Evolutionary conservation across 306 rosid species (phyloP), one percentile per base, ranked within the genome.

Genomic region (Sechiopsis laciniata): DNA sequence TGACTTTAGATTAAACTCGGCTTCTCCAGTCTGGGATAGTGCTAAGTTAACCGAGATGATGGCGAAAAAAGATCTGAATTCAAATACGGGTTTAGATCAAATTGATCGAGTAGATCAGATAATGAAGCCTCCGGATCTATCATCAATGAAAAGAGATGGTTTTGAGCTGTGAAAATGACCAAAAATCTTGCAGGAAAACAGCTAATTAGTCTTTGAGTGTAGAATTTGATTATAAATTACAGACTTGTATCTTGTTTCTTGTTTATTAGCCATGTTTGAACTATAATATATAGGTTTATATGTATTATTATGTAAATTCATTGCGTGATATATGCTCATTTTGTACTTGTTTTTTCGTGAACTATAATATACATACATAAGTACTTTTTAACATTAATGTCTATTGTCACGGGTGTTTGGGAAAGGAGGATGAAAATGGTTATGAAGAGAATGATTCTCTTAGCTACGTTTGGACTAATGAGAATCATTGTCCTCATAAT

Each of bases 121-220:
- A 50, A 76, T 78, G 89, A 81, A 82, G 74, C 84, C 82, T 9
- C 85, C 86, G 29, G 29, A 63, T 67, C 64, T 55, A 56, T 48
- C 76, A 32, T 17, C 75, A 35, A 78, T 78, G 74, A 72, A 73
- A 46, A 60, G 79, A 74, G 84, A 76, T 55, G 66, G 60, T 17
- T 21, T 29, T 8, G 52, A 24, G 55, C 16, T 67, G 52, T 32
- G 37, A 20, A 26, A 52, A 26, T 50, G 14, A 52, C 46, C 46
- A 22, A 20, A 9, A 71, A 52, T 50, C 45, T 22, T 50, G 48
- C 10, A 48, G 45, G 14, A 52, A 37, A 70, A 71, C 26, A 20
- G 54, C 50, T 26, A n/a, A n/a, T 40, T 55, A 46, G 29, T 12
- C 72, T 46, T 24, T 46, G 71, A 42, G n/a, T 5, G 26, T 26